Evolutionary conservation across 2,329 filamentous ascomycete species (phyloP).

Genomic region (Aspergillus proliferans): DNA sequence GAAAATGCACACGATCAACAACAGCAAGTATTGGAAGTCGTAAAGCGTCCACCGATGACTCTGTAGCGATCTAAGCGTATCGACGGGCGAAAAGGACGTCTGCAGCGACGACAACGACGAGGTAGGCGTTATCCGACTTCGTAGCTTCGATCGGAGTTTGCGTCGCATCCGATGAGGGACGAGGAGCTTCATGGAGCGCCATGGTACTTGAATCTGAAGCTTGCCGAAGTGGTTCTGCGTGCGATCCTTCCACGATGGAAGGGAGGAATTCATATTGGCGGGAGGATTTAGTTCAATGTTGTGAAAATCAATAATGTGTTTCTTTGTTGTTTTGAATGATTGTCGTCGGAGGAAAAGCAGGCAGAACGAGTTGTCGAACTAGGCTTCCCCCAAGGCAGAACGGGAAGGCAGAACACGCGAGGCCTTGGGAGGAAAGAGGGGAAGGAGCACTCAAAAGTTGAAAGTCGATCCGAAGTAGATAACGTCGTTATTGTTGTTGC

Average conservation of each 20-base stretch:
- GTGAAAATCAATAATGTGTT: too few species aligned
- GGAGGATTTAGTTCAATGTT: conserved; percentile 13
- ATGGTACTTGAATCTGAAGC: conserved; percentile 42
- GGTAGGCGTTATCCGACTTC: conserved; percentile 59
- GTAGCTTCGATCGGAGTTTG: conserved; percentile 63
- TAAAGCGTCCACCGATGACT: conserved; percentile 73
- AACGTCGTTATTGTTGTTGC: too few species aligned
- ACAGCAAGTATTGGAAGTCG: conserved; percentile 76
- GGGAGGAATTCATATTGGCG: conserved; percentile 29
- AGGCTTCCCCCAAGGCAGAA: conserved; percentile 1
- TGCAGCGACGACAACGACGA: conserved; percentile 71
- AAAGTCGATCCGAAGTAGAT: too few species aligned
- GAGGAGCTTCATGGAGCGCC: conserved; percentile 44
- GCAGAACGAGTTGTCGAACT: too few species aligned
- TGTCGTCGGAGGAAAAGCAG: too few species aligned
- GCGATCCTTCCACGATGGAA: conserved; percentile 44
- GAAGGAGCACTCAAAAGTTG: conserved; percentile 7
- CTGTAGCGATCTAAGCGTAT: conserved; percentile 69
- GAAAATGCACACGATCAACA: conserved; percentile 71
- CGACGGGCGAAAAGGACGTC: conserved; percentile 72
- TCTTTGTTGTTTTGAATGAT: too few species aligned
- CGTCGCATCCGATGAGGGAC: conserved; percentile 61
- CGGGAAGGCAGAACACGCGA: conserved; percentile 14
- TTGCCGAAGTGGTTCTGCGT: conserved; percentile 40
- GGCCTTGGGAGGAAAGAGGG: conserved; percentile 14